phyloP scores from a whole-genome alignment of 1,284 basidiomycete genomes.

The Peniophora sp. region DNA sequence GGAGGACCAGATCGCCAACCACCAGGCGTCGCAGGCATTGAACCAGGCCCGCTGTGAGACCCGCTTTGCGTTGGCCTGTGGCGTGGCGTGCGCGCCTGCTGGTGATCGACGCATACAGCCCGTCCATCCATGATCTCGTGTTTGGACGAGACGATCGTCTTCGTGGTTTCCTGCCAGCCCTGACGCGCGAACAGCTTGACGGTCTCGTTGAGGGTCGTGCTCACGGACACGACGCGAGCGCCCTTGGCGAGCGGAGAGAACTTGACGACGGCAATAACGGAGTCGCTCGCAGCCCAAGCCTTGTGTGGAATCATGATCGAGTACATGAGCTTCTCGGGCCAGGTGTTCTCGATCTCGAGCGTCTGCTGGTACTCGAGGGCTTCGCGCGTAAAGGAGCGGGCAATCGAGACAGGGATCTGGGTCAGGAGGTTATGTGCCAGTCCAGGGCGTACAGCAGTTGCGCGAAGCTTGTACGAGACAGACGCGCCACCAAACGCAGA shows the following conservation, averaged over 20 bases:
- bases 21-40: conserved; percentile 11
- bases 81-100: conserved; percentile 22
- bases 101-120: conserved; percentile 39
- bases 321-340: conserved; percentile 95
- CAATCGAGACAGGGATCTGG: conserved; percentile 53
- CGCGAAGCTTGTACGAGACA: conserved; percentile 83
- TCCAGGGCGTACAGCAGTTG: conserved; percentile 68
- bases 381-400: conserved; percentile 71
- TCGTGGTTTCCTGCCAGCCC: conserved; percentile 53
- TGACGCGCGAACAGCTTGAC: conserved; percentile 55
- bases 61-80: conserved; percentile 10
- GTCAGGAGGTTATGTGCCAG: conserved; percentile 69
- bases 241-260: conserved; percentile 86
- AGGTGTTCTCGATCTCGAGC: conserved; percentile 91
- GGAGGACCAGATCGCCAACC: conserved; percentile 3
- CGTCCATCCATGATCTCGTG: conserved; percentile 68
- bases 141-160: conserved; percentile 54
- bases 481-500: conserved; percentile 52
- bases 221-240: conserved; percentile 60
- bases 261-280: conserved; percentile 75
- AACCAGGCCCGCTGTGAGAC: conserved; percentile 9
- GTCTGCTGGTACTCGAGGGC: conserved; percentile 94
- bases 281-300: conserved; percentile 87
- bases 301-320: conserved; percentile 81
- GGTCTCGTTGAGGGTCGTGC: conserved; percentile 70